Conservation (phyloP, 2,329 filamentous ascomycete species). For the Berkeleyomyces basicola region DNA sequence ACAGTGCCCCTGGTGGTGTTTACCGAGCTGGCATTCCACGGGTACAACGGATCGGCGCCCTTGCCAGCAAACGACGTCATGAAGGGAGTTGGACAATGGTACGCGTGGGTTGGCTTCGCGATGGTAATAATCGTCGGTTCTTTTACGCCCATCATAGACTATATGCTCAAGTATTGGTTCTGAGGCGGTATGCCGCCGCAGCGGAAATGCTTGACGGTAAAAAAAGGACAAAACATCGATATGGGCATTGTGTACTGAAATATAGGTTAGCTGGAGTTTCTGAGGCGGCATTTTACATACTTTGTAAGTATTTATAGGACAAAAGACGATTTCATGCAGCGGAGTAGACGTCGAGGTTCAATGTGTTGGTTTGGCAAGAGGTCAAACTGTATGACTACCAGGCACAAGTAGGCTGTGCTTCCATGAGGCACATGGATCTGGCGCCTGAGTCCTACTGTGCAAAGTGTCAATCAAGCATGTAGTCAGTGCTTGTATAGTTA, state of each 20-base stretch:
- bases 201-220: not conserved
- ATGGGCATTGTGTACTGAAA: not conserved
- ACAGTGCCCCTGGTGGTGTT: slow-evolving; percentile 12
- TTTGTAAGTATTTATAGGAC: not conserved
- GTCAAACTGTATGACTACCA: not conserved
- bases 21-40: slow-evolving; percentile 10
- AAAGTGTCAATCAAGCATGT: no score
- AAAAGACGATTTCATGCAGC: not conserved
- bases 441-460: no score
- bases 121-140: slow-evolving; percentile 7
- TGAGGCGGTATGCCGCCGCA: not conserved
- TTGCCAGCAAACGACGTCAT: slow-evolving; percentile 4
- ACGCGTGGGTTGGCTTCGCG: slow-evolving; percentile 11
- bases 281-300: not conserved
- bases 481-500: not conserved
- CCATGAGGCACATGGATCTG: no score
- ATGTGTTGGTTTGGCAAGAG: not conserved
- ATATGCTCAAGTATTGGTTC: slow-evolving; percentile 14
- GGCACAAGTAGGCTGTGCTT: no score
- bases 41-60: slow-evolving; percentile 9
- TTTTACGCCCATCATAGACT: slow-evolving; percentile 12
- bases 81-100: slow-evolving; percentile 9
- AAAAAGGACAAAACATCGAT: not conserved
- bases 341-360: not conserved
- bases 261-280: not conserved